Percentiles rank a stretch among this genome's conserved stretches.
phyloP scores from a whole-genome alignment of 768 basidiomycete genomes.

The Cantharellus cinnabarinus region DNA sequence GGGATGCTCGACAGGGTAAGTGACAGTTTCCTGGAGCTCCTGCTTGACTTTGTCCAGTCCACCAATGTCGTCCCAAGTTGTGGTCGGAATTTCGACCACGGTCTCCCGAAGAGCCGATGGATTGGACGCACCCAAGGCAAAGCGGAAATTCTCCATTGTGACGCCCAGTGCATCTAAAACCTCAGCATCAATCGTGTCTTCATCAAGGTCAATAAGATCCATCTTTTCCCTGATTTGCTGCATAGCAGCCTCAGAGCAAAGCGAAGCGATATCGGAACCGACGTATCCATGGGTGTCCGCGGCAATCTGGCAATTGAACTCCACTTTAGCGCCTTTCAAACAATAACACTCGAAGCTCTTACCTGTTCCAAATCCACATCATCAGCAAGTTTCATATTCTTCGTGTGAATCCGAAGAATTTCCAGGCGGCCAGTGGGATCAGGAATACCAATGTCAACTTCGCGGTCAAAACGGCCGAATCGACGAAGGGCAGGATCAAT shows the following conservation, averaged over 20 bases:
- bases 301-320: constrained; percentile 44
- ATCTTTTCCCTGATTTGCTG: constrained; percentile 99
- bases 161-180: constrained; percentile 97
- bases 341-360: constrained; percentile 5
- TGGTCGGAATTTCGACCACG: constrained; percentile 95
- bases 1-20: constrained; percentile 99
- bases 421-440: constrained; percentile 98
- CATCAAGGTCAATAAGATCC: constrained; percentile 88
- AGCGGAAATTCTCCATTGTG: constrained; percentile 99
- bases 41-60: constrained; percentile 99
- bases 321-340: too few species aligned
- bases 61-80: constrained; percentile 98
- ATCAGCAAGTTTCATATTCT: constrained; percentile 97
- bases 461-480: constrained; percentile 98
- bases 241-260: constrained; percentile 99
- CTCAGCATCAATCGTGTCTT: constrained; percentile 98
- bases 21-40: constrained; percentile 97
- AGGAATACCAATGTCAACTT: constrained; percentile 98
- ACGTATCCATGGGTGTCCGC: constrained; percentile 99
- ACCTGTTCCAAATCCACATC: constrained; percentile 96
- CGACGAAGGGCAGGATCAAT: constrained; percentile 97
- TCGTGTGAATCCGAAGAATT: constrained; percentile 97
- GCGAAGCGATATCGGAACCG: constrained; percentile 89
- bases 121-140: constrained; percentile 91
- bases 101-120: constrained; percentile 98